phyloP scores from a whole-genome alignment of 164 flowering plant genomes.

The Vitis amurensis region DNA sequence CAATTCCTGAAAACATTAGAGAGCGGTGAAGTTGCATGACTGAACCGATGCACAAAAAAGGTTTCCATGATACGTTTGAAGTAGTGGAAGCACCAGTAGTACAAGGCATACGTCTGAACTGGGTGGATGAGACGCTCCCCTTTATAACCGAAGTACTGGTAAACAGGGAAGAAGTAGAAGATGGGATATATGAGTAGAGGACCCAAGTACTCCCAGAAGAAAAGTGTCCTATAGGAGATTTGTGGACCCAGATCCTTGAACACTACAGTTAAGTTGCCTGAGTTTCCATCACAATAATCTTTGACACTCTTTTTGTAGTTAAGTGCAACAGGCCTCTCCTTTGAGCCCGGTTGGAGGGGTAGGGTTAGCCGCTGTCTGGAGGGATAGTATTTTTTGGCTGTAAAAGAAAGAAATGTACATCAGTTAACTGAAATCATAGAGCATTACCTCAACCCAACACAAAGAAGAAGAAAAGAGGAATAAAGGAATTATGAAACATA shows the following conservation, averaged over 20 bases:
- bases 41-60: slow-evolving; percentile 91
- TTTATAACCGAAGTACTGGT: slow-evolving; percentile 72
- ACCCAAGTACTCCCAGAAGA: slow-evolving; percentile 91
- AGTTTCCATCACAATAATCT: slow-evolving; percentile 64
- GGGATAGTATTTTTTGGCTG: slow-evolving; percentile 89
- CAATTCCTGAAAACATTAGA: slow-evolving; percentile 91
- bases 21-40: slow-evolving; percentile 97
- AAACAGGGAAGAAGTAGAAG: slow-evolving; percentile 79
- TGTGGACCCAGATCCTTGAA: slow-evolving; percentile 96
- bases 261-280: slow-evolving; percentile 58
- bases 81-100: slow-evolving; percentile 97
- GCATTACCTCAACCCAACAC: not conserved
- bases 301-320: slow-evolving; percentile 56
- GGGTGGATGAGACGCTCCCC: slow-evolving; percentile 72
- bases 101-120: slow-evolving; percentile 89
- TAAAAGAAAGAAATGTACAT: slow-evolving; percentile 11
- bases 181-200: slow-evolving; percentile 84
- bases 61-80: slow-evolving; percentile 93
- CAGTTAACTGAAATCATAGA: not conserved
- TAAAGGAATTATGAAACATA: too few species aligned
- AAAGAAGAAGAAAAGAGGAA: not conserved
- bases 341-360: slow-evolving; percentile 70
- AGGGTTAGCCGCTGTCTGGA: slow-evolving; percentile 91
- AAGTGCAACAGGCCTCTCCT: slow-evolving; percentile 75
- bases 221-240: slow-evolving; percentile 85